Evolutionary conservation across 169 alveolate species (phyloP), one percentile per base, ranked within the genome.

Genomic region (Plasmodium ovale): DNA sequence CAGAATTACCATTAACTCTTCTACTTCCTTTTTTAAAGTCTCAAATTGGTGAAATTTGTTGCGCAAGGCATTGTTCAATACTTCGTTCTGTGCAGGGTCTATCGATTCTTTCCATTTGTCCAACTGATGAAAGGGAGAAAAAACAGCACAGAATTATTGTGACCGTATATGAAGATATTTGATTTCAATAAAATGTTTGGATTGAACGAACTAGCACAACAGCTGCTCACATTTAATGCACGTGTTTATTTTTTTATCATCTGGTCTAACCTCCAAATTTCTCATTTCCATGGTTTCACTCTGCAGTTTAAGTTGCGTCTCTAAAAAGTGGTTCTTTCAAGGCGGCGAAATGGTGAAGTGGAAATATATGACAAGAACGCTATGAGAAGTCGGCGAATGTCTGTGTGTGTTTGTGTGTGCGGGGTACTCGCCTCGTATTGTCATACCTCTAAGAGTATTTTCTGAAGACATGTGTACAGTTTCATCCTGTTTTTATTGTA

Each of bases 271-370:
- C 77, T 68, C 77, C 2, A 68, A 14, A 39, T 35, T 68, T 23
- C 35, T 68, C 44, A 77, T 64, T 37, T 77, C 88, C 7, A 77
- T 51, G 74, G 88, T 44, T n/a, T 77, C 88, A 54, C 56, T 77
- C 56, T 77, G 29, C 39, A 77, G 37, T 33, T 77, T 77, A 19
- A 60, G 59, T 44, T 77, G 59, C 27, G 88, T 77, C 53, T 77
- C 88, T 54, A 77, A 77, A 58, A 77, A 77, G 49, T 77, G 62
- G 54, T 77, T 77, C 88, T 77, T 60, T 16, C 29, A 53, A 62
- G 47, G 1, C 2, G 68, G 12, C 14, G 14, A 47, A 44, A 47
- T 14, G 4, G 56, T 14, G 12, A 47, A 47, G 10, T 5, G 10
- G 2, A n/a, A n/a, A n/a, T n/a, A n/a, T n/a, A n/a, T n/a, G n/a